phyloP scores from a whole-genome alignment of 2,329 filamentous ascomycete genomes.

The Talaromyces pinophilus region DNA sequence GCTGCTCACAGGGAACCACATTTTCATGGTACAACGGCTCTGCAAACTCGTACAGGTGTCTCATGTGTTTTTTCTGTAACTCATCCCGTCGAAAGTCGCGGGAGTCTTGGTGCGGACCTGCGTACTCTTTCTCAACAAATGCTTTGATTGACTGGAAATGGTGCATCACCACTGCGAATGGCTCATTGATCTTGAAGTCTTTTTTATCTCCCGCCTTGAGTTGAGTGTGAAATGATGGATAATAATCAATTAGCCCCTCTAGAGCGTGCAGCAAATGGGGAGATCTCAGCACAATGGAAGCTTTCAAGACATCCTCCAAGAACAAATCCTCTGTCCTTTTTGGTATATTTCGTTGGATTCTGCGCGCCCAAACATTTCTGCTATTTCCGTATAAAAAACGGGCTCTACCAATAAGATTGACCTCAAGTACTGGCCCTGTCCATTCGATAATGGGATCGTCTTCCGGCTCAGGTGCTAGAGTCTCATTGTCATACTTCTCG shows the following conservation, averaged over 20 bases:
- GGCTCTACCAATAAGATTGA: neutral
- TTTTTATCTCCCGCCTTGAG: neutral
- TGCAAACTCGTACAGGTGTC: constrained; percentile 6
- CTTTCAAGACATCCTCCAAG: neutral
- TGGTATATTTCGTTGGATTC: neutral
- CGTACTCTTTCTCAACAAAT: neutral
- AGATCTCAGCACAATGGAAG: neutral
- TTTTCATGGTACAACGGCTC: neutral
- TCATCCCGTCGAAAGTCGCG: neutral
- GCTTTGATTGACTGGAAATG: neutral
- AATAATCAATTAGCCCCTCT: neutral
- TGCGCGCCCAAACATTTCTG: no score
- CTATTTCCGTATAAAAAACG: no score
- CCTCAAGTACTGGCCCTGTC: neutral
- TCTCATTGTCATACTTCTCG: neutral
- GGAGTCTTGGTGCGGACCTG: neutral
- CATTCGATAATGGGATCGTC: neutral
- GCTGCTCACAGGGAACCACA: neutral
- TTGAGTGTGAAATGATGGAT: neutral
- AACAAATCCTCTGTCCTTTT: neutral
- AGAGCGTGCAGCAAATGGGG: constrained; percentile 2
- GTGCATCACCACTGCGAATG: constrained; percentile 7
- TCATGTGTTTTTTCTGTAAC: neutral
- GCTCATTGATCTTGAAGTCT: neutral
- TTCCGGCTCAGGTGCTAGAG: neutral